Evolutionary conservation across 208 protist species (phyloP).

Genomic region (Jaenimonas drosophilae): DNA sequence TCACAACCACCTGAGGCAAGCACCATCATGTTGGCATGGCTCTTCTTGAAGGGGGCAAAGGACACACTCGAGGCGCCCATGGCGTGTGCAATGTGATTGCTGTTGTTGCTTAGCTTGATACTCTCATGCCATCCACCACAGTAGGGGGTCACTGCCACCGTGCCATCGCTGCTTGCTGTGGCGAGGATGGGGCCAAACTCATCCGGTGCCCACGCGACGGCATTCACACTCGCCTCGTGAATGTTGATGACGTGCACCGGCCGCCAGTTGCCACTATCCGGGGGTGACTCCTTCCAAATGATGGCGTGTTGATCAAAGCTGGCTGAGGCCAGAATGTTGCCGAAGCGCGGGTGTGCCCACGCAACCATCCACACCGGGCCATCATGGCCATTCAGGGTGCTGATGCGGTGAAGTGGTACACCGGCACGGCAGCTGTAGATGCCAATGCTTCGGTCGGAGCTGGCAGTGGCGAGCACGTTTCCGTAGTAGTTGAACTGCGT

Average conservation of each 20-base stretch:
- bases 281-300: constrained; percentile 87
- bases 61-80: constrained; percentile 74
- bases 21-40: constrained; percentile 18
- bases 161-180: constrained; percentile 73
- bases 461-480: constrained; percentile 95
- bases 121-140: constrained; percentile 59
- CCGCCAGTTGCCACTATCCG: constrained; percentile 26
- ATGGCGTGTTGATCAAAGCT: constrained; percentile 96
- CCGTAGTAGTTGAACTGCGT: constrained; percentile 98
- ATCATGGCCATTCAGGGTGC: constrained; percentile 85
- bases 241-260: constrained; percentile 65
- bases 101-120: constrained; percentile 67
- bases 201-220: constrained; percentile 74
- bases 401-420: constrained; percentile 37
- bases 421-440: constrained; percentile 86
- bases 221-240: constrained; percentile 70
- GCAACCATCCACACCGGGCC: constrained; percentile 97
- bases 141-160: constrained; percentile 51
- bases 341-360: constrained; percentile 98
- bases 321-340: constrained; percentile 93
- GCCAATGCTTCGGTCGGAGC: constrained; percentile 94
- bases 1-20: constrained; percentile 79
- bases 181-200: constrained; percentile 52
- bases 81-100: constrained; percentile 73
- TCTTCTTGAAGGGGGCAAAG: constrained; percentile 45